Base-by-base conservation (phyloP, 768 basidiomycete genomes). In the Filobasidium floriforme region DNA sequence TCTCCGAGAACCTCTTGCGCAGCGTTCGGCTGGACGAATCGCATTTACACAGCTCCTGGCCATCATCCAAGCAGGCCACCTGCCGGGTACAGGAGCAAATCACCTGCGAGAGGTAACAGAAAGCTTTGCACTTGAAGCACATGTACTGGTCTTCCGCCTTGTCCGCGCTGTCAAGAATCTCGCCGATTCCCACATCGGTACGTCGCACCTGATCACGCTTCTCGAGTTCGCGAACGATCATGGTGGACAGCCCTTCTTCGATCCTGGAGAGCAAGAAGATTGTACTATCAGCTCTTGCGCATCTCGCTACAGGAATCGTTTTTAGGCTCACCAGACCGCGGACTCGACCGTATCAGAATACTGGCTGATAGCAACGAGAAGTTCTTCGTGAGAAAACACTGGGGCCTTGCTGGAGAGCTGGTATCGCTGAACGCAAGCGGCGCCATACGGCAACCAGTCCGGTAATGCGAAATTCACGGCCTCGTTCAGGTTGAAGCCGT, bases 401-500 rank as follows among this genome's bases (percentile, higher is more conserved):
- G 96, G 96, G 46, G 89, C 82, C 77, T 98, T 98, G 77, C 86
- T 81, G 78, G 96, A 88, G 69, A 90, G 87, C 72, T 90, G 86
- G 77, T 99, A 98, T 51, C 90, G 85, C 73, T 87, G 83, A 14
- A 93, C 91, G 74, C 92, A 96, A 65, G 89, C 89, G 46, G 89
- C 84, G 41, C 90, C 96, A 69, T 85, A 86, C 9, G 88, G 82
- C 55, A 98, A 81, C 96, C 96, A 99, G 76, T 97, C 92, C 28
- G 92, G 90, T 29, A 96, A 82, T 12, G 96, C 94, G 74, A 98
- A 98, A 78, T 99, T 98, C 74, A 98, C 94, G 3, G 94, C 96
- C 81, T 98, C 96, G 77, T 97, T 97, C 82, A 97, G 93, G 80
- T 99, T 99, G 73, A 98, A 92, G 61, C 93, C 94, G 78, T 98